These are phyloP conservation scores for Globisporangium heterothallicum DNA, from an alignment of 352 stramenopile genomes.

Conservation along the genomic window DNA sequence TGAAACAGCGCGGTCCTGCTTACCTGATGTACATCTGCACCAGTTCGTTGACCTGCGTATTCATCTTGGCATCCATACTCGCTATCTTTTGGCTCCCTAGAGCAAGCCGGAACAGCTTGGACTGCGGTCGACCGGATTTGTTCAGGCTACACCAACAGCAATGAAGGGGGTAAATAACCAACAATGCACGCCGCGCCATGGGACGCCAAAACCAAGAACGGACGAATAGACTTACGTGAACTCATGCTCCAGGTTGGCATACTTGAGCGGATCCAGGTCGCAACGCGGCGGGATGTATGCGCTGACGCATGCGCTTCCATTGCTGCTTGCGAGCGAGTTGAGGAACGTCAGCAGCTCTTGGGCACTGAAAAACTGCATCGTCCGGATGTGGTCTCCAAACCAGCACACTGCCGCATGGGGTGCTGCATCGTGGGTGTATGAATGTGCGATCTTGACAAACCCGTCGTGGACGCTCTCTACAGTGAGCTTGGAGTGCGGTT, in stretches of 20 bases:
- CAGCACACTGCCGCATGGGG: constrained; percentile 48
- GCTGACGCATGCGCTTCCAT: constrained; percentile 37
- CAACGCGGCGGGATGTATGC: constrained; percentile 56
- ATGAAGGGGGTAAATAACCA: background rate
- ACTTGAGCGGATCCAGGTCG: constrained; percentile 54
- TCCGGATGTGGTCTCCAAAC: constrained; percentile 46
- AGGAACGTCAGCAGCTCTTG: constrained; percentile 49
- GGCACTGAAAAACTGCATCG: constrained; percentile 42
- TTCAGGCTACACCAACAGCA: constrained; percentile 27
- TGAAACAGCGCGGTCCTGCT: no score
- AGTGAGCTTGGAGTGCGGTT: constrained; percentile 44
- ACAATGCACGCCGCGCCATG: background rate
- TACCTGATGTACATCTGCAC: constrained; percentile 41
- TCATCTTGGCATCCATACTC: constrained; percentile 69
- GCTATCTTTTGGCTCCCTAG: constrained; percentile 53
- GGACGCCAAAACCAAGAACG: background rate
- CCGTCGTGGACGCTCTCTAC: constrained; percentile 31
- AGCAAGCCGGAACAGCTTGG: constrained; percentile 63
- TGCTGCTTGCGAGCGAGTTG: constrained; percentile 27
- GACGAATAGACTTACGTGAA: constrained; percentile 39
- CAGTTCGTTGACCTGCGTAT: constrained; percentile 32
- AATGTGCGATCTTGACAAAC: constrained; percentile 27
- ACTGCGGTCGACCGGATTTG: constrained; percentile 49
- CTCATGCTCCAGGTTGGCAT: constrained; percentile 76
- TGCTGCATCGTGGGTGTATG: constrained; percentile 17